These are phyloP conservation scores for Aspergillus tanneri DNA, from an alignment of 2,329 filamentous ascomycete genomes.

Conservation along the genomic window DNA sequence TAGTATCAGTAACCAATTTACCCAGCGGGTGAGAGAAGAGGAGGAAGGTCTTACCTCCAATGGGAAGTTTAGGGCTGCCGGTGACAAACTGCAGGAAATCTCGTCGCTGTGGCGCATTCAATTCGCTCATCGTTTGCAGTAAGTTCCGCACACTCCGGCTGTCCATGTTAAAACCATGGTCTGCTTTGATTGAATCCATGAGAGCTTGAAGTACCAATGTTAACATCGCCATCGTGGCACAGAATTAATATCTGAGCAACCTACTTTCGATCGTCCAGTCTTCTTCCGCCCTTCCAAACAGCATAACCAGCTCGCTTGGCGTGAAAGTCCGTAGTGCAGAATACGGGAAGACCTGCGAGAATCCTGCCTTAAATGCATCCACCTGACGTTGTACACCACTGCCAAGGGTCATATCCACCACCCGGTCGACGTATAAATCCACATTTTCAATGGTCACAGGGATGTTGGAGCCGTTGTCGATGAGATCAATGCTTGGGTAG, in stretches of 20 bases:
- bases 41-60: slow-evolving; percentile 69
- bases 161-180: slow-evolving; percentile 98
- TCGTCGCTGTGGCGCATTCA: slow-evolving; percentile 70
- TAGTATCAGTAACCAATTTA: slow-evolving; percentile 32
- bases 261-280: slow-evolving; percentile 97
- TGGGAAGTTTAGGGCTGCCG: slow-evolving; percentile 94
- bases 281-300: slow-evolving; percentile 90
- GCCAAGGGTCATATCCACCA: slow-evolving; percentile 89
- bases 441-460: slow-evolving; percentile 88
- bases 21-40: not conserved
- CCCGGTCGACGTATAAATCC: slow-evolving; percentile 80
- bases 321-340: slow-evolving; percentile 90
- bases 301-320: slow-evolving; percentile 87
- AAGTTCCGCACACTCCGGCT: slow-evolving; percentile 93
- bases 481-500: slow-evolving; percentile 80
- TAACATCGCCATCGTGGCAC: slow-evolving; percentile 18
- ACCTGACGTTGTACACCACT: slow-evolving; percentile 83
- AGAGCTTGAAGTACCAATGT: slow-evolving; percentile 60
- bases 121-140: slow-evolving; percentile 89
- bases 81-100: slow-evolving; percentile 98
- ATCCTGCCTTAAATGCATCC: slow-evolving; percentile 85
- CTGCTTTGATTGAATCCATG: slow-evolving; percentile 97
- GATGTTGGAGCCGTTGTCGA: slow-evolving; percentile 70
- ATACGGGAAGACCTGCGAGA: slow-evolving; percentile 95
- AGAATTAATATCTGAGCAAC: slow-evolving; percentile 35